These are phyloP conservation scores for Tympanopsis confertula DNA, from an alignment of 2,329 filamentous ascomycete genomes.

Conservation along the genomic window DNA sequence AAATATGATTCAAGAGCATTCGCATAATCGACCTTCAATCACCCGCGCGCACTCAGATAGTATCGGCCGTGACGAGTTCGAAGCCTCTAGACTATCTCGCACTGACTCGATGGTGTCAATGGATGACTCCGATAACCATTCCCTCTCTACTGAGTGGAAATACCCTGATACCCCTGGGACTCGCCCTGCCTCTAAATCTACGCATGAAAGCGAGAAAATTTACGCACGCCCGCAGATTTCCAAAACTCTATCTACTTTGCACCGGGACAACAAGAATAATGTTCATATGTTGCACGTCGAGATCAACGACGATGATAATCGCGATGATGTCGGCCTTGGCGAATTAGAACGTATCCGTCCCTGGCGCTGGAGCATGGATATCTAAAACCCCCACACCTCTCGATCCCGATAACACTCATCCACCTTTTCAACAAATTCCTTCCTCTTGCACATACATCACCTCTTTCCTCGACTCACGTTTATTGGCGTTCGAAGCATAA, in stretches of 20 bases:
- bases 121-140: background rate
- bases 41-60: background rate
- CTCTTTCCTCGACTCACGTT: too few relatives aligned
- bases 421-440: too few relatives aligned
- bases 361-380: slow-evolving; percentile 1
- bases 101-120: too few relatives aligned
- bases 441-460: too few relatives aligned
- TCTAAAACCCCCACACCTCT: too few relatives aligned
- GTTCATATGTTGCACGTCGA: background rate
- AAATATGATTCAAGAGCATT: too few relatives aligned
- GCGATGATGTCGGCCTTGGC: background rate
- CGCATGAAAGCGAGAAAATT: background rate
- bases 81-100: too few relatives aligned
- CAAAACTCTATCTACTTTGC: background rate
- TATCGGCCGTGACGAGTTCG: background rate
- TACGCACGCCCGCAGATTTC: background rate
- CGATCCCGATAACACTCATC: too few relatives aligned
- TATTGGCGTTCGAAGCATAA: too few relatives aligned
- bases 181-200: background rate
- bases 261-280: background rate
- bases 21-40: background rate
- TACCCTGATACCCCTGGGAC: background rate
- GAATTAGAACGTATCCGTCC: background rate
- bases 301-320: background rate
- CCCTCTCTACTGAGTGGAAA: background rate